phyloP scores from a whole-genome alignment of 2,329 filamentous ascomycete genomes.

The Botryotinia globosa region DNA sequence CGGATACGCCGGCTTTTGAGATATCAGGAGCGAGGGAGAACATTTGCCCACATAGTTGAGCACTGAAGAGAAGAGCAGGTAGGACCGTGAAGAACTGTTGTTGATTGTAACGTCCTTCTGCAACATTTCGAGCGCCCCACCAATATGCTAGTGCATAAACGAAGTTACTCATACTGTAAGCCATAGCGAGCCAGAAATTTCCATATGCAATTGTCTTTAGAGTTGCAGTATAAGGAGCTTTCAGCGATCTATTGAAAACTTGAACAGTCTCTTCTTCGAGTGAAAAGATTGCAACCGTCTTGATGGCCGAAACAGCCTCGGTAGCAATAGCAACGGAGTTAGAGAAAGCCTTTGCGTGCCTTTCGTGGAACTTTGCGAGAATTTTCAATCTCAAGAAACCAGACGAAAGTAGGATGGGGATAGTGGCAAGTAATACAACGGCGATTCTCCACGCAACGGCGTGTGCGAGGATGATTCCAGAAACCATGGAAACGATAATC shows the following conservation, averaged over 20 bases:
- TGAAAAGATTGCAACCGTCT: slow-evolving; percentile 57
- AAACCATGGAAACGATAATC: slow-evolving; percentile 64
- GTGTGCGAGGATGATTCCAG: slow-evolving; percentile 65
- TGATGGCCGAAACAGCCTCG: slow-evolving; percentile 64
- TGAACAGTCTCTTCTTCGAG: slow-evolving; percentile 52
- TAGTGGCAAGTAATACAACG: slow-evolving; percentile 67
- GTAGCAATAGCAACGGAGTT: slow-evolving; percentile 2
- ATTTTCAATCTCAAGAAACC: slow-evolving; percentile 11
- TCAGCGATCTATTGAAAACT: slow-evolving; percentile 53
- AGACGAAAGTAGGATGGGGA: slow-evolving; percentile 33
- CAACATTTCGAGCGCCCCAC: slow-evolving; percentile 73
- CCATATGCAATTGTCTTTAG: slow-evolving; percentile 40
- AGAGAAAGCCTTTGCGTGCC: slow-evolving; percentile 7
- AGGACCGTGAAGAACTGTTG: slow-evolving; percentile 73
- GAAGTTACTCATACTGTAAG: slow-evolving; percentile 60
- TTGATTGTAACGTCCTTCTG: slow-evolving; percentile 59
- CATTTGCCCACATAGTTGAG: slow-evolving; percentile 70
- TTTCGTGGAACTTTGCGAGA: slow-evolving; percentile 5
- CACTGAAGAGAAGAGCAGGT: slow-evolving; percentile 66
- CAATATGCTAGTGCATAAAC: slow-evolving; percentile 75
- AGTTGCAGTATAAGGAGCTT: slow-evolving; percentile 54
- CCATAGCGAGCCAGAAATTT: slow-evolving; percentile 56
- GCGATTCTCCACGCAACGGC: slow-evolving; percentile 74
- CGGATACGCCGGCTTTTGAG: slow-evolving; percentile 60
- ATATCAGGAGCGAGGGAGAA: slow-evolving; percentile 73